phyloP scores from a whole-genome alignment of 352 stramenopile species.

The Pythium brassicae region DNA sequence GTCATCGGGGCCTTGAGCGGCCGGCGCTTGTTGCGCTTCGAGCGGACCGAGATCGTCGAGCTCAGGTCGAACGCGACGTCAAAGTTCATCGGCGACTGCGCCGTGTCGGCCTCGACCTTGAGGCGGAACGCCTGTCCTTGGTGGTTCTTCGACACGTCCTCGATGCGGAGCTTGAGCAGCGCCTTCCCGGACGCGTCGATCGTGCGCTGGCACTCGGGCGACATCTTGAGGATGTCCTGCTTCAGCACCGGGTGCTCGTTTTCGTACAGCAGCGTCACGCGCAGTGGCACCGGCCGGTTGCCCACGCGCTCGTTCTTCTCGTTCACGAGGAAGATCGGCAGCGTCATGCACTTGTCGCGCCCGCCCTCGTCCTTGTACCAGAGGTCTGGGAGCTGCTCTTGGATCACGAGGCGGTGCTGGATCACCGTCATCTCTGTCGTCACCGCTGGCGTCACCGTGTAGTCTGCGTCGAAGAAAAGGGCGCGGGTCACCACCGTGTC shows the following conservation, averaged over 20 bases:
- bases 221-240: constrained; percentile 94
- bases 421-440: constrained; percentile 84
- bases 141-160: constrained; percentile 97
- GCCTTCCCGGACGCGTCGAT: constrained; percentile 84
- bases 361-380: constrained; percentile 88
- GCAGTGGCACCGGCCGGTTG: constrained; percentile 68
- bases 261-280: constrained; percentile 83
- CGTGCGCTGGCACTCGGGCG: constrained; percentile 75
- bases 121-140: constrained; percentile 93
- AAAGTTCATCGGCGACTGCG: constrained; percentile 82
- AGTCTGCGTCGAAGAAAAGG: constrained; percentile 16
- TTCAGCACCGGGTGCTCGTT: constrained; percentile 90
- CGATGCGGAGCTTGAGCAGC: constrained; percentile 88
- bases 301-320: constrained; percentile 75
- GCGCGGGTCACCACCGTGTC: too few relatives aligned
- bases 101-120: constrained; percentile 88
- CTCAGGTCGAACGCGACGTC: constrained; percentile 90
- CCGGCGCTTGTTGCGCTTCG: constrained; percentile 93
- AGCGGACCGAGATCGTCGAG: constrained; percentile 90
- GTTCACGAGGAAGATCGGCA: constrained; percentile 76
- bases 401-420: constrained; percentile 78
- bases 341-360: constrained; percentile 82
- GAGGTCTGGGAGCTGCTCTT: constrained; percentile 77
- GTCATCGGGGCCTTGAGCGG: constrained; percentile 40
- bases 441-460: constrained; percentile 57